Evolutionary conservation across 2,329 filamentous ascomycete species (phyloP), one percentile per base, ranked within the genome.

Genomic region (Magnaporthales sp.): DNA sequence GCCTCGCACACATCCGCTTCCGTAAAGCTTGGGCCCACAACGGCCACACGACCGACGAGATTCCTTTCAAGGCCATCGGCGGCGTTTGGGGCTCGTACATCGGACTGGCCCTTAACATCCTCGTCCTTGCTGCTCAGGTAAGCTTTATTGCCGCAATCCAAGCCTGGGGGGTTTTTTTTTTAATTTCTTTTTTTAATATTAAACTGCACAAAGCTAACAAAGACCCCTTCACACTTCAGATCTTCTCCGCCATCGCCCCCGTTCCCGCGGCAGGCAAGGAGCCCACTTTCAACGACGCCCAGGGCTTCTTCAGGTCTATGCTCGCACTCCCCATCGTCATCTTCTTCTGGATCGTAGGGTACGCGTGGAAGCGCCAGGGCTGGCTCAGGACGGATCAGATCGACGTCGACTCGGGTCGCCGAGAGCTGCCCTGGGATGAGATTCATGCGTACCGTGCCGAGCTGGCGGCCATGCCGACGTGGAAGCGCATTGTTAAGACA

Each of bases 1-100:
- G 86, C 73, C 74, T 87, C n/a, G 83, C 84, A 0, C 87, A 90
- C 72, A 88, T 90, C 70, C 86, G 87, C n/a, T 90, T 89, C 82
- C 86, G 88, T 54, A 70, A 72, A 4, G 88, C 86, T 0, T 90
- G 87, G 87, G 75, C 74, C 26, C 72, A 76, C 19, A 81, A 88
- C 67, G 86, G 86, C 27, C 86, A 84, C 71, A 81, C 79, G 2
- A 74, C 89, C 4, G 85, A 89, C n/a, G 86, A 89, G 72, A 83
- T 91, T 4, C 85, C 88, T 1, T 91, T 88, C 79, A 76, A 77
- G 56, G 85, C 87, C 24, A 77, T 82, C 63, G 81, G 84, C 62
- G 89, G 89, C 67, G 79, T 89, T 7, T 78, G 74, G 2, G 89
- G 89, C 24, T 90, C 87, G 0, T 90, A 80, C 75, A 51, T 90